These are phyloP conservation scores for Bacterosira constricta DNA, from an alignment of 108 stramenopile genomes.

Conservation along the genomic window DNA sequence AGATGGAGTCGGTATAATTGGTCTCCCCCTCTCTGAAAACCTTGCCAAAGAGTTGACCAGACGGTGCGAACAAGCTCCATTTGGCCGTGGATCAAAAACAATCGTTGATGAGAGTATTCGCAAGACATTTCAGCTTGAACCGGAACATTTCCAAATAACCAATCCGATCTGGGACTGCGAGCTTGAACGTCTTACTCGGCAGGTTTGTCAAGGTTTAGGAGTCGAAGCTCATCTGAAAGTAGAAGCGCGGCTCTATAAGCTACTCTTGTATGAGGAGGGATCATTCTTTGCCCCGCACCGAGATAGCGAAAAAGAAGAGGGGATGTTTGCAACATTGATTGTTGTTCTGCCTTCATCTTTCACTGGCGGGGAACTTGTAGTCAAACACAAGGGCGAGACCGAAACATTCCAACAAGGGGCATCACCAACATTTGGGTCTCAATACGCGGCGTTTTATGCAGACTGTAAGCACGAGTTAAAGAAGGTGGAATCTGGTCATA, in stretches of 20 bases:
- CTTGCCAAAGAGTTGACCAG: slow-evolving; percentile 14
- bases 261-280: slow-evolving; percentile 45
- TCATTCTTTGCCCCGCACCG: slow-evolving; percentile 42
- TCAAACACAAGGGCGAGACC: slow-evolving; percentile 20
- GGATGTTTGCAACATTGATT: slow-evolving; percentile 57
- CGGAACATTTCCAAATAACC: slow-evolving; percentile 15
- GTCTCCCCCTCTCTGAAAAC: slow-evolving; percentile 16
- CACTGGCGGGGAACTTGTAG: slow-evolving; percentile 22
- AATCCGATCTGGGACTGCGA: slow-evolving; percentile 26
- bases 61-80: slow-evolving; percentile 36
- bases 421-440: background rate
- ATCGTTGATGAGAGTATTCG: slow-evolving; percentile 34
- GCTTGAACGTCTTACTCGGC: background rate
- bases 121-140: slow-evolving; percentile 30
- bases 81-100: slow-evolving; percentile 34
- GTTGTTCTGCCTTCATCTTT: slow-evolving; percentile 31
- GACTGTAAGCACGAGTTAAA: slow-evolving; percentile 31
- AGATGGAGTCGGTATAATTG: slow-evolving; percentile 31
- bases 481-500: slow-evolving; percentile 12
- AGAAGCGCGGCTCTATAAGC: slow-evolving; percentile 42
- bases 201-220: slow-evolving; percentile 21
- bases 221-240: slow-evolving; percentile 2
- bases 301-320: slow-evolving; percentile 44
- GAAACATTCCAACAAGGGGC: slow-evolving; percentile 19
- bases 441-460: slow-evolving; percentile 34